These are phyloP conservation scores for Yamadazyma tumulicola DNA, from an alignment of 805 yeast species.

Conservation along the genomic window DNA sequence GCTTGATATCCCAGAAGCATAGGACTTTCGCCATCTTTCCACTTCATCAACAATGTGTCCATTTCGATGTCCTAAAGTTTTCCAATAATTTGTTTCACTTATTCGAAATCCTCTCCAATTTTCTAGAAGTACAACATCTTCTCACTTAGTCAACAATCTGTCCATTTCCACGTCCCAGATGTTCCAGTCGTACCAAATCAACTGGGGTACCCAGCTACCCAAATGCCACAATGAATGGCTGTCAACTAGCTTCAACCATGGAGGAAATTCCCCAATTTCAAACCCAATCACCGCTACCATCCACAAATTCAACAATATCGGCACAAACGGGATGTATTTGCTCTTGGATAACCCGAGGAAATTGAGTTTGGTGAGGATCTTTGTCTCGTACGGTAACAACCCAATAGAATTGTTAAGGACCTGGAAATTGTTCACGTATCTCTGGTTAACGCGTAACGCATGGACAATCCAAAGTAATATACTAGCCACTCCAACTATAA, in stretches of 20 bases:
- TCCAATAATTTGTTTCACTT: not conserved
- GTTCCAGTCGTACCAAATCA: slow-evolving; percentile 65
- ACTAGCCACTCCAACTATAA: slow-evolving; percentile 27
- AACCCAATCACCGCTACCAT: slow-evolving; percentile 28
- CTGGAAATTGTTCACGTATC: slow-evolving; percentile 13
- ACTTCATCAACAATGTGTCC: no score
- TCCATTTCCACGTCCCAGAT: slow-evolving; percentile 42
- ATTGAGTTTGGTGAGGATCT: slow-evolving; percentile 29
- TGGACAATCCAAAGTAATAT: slow-evolving; percentile 34
- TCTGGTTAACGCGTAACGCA: slow-evolving; percentile 18
- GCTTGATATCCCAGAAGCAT: not conserved
- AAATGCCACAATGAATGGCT: slow-evolving; percentile 96
- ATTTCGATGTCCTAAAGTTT: not conserved
- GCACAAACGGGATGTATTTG: slow-evolving; percentile 30
- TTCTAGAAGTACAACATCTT: not conserved
- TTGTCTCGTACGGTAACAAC: slow-evolving; percentile 37
- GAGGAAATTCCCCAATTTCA: slow-evolving; percentile 36
- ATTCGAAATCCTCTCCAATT: no score
- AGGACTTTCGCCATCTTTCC: not conserved
- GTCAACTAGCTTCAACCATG: slow-evolving; percentile 43
- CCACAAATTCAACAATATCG: slow-evolving; percentile 32
- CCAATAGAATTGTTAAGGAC: slow-evolving; percentile 34
- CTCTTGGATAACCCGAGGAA: slow-evolving; percentile 19
- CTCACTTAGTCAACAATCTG: slow-evolving; percentile 8
- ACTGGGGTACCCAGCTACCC: slow-evolving; percentile 78